Base-by-base conservation (phyloP, 2,329 filamentous ascomycete genomes). In the Ascocoryne sarcoides region DNA sequence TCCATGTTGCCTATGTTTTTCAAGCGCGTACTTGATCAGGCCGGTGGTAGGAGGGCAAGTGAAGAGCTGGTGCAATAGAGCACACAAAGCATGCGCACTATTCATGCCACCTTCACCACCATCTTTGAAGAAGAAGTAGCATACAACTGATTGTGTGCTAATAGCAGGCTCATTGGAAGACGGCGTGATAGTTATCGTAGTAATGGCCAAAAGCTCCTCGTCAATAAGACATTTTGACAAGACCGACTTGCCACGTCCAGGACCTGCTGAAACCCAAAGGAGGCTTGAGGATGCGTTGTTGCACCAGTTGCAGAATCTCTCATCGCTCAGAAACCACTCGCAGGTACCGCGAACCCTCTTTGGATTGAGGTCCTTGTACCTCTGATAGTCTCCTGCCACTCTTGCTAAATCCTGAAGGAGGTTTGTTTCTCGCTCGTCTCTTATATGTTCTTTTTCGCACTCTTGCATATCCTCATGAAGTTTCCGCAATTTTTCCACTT, bases 61-160 rank as follows among this genome's bases (percentile, higher is more conserved):
- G 35, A 65, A 62, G 1, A 67, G 49, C 36, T 66, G 62, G 35
- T 65, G 63, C 3, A 68, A 50, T 5, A 67, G 3, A 1, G 63
- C 62, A 36, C 63, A 65, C 17, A 67, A 52, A 0, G 62, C 62
- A 46, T 62, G 57, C 0, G 43, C 26, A 19, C 56, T 40, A 2
- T 48, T 64, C 31, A 62, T 58, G 29, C 65, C 62, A 35, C 59
- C 55, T 39, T 58, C 45, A 7, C 18, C 32, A 7, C 36, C 41
- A 26, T 63, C 59, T 40, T 65, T 65, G 48, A 67, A 68, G 41
- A 67, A 68, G 43, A 65, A 67, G 49, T 67, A 67, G 46, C 63
- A 66, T 3, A 64, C 51, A 1, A 52, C 56, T 17, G 32, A 20
- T n/a, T 36, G 7, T 16, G 12, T 40, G n/a, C 9, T 19, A 7